Evolutionary conservation across 2,329 filamentous ascomycete genomes (phyloP).

Genomic region (Cordyceps cicadae): DNA sequence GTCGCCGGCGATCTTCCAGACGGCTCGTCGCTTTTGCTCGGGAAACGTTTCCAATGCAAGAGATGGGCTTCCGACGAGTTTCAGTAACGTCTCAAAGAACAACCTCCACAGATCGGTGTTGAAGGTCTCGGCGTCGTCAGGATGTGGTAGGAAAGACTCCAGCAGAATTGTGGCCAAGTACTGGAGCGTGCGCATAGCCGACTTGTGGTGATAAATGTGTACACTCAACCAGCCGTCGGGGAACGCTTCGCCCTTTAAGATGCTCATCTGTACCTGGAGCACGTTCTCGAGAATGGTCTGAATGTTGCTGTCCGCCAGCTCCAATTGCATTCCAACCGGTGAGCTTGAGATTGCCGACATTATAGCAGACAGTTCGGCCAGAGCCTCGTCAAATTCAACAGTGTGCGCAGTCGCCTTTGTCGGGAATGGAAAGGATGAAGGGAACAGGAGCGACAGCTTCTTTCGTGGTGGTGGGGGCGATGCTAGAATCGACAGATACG

Average conservation of each 20-base stretch:
- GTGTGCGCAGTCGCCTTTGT: conserved; percentile 56
- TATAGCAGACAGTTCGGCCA: conserved; percentile 82
- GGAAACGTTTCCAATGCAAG: conserved; percentile 92
- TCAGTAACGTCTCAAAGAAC: conserved; percentile 83
- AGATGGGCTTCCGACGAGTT: conserved; percentile 79
- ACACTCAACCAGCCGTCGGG: conserved; percentile 85
- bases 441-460: conserved; percentile 80
- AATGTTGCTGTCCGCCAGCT: conserved; percentile 66
- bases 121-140: conserved; percentile 85
- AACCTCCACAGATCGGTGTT: conserved; percentile 90
- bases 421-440: conserved; percentile 82
- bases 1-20: conserved; percentile 98
- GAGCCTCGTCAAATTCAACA: conserved; percentile 67
- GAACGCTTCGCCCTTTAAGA: conserved; percentile 82
- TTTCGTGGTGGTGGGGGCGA: conserved; percentile 45
- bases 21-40: conserved; percentile 89
- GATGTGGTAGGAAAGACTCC: conserved; percentile 76
- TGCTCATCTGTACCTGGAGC: conserved; percentile 79
- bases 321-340: conserved; percentile 62
- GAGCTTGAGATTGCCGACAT: conserved; percentile 74
- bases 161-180: conserved; percentile 72
- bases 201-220: conserved; percentile 87
- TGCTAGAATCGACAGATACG: conserved; percentile 68
- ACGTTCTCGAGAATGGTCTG: conserved; percentile 68
- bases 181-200: conserved; percentile 76